These are phyloP conservation scores for Sarcodon sp. DNA, from an alignment of 768 basidiomycete genomes.

Conservation along the genomic window DNA sequence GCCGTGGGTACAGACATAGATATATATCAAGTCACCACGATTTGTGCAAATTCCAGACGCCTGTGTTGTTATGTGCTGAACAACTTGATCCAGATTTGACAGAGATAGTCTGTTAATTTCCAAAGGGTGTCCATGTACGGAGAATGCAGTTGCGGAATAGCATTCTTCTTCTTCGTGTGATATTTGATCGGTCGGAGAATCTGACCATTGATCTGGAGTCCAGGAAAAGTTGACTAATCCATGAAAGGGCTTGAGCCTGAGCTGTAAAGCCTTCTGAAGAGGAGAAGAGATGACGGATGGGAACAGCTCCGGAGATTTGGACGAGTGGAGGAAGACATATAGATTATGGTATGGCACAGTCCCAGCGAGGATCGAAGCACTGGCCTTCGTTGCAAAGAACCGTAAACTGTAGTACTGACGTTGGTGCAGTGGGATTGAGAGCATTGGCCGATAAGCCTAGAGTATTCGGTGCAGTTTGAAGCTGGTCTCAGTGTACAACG, in stretches of 20 bases:
- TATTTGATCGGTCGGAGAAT: background rate
- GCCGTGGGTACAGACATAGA: slow-evolving; percentile 75
- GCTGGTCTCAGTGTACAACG: too few species aligned
- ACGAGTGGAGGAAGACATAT: slow-evolving; percentile 44
- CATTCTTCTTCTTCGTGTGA: slow-evolving; percentile 10
- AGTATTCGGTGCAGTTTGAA: too few species aligned
- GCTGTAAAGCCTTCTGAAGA: slow-evolving; percentile 36
- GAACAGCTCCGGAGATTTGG: slow-evolving; percentile 33
- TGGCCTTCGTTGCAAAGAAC: too few species aligned
- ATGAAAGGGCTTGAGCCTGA: slow-evolving; percentile 30
- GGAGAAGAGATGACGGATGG: slow-evolving; percentile 32
- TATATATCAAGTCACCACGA: slow-evolving; percentile 15
- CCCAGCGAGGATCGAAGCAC: slow-evolving; percentile 22
- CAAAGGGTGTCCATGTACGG: slow-evolving; percentile 28
- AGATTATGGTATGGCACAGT: slow-evolving; percentile 38
- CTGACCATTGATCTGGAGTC: slow-evolving; percentile 19
- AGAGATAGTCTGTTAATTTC: slow-evolving; percentile 35
- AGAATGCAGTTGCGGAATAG: slow-evolving; percentile 40
- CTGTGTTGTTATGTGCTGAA: slow-evolving; percentile 18
- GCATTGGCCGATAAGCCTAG: too few species aligned
- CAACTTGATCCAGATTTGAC: slow-evolving; percentile 38
- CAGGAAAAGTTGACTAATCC: slow-evolving; percentile 53
- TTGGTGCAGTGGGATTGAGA: too few species aligned
- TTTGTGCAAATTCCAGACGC: background rate
- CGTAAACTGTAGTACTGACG: too few species aligned